Percentiles rank a stretch among this genome's conserved stretches.
Conservation (phyloP, 345 rosid genomes). For the Psidium guajava region DNA sequence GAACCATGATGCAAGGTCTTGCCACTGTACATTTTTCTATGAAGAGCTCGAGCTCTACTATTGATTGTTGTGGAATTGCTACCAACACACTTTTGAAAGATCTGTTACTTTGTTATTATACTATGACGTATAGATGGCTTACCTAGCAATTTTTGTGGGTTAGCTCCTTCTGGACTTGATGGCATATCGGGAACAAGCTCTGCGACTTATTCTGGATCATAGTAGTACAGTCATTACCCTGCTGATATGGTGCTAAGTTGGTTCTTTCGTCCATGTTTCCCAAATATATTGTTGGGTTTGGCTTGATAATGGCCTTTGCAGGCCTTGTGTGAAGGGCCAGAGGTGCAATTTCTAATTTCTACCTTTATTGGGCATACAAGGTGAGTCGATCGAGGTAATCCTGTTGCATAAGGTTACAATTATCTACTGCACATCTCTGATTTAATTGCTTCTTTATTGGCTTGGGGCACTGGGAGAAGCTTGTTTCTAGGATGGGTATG, state of each 20-base stretch:
- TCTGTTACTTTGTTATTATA: background rate
- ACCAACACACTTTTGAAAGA: background rate
- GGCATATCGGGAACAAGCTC: conserved; percentile 96
- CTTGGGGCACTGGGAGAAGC: background rate
- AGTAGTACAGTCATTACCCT: conserved; percentile 7
- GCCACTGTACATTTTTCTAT: background rate
- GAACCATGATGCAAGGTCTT: background rate
- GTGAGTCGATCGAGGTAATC: conserved; percentile 11
- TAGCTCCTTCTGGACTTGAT: conserved; percentile 93
- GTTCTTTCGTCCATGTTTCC: too few species aligned
- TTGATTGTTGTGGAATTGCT: background rate
- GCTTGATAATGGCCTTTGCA: too few species aligned
- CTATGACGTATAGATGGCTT: background rate
- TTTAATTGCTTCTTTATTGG: background rate
- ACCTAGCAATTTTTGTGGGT: conserved; percentile 1
- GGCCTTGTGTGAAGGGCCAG: background rate
- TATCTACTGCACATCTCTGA: background rate
- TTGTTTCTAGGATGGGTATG: background rate
- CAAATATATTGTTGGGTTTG: too few species aligned
- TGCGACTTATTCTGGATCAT: conserved; percentile 89
- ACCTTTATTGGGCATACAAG: conserved; percentile 95
- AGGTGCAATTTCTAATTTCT: background rate
- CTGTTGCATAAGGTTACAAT: background rate
- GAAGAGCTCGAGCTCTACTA: background rate
- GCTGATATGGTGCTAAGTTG: too few species aligned